Conservation (phyloP, 768 basidiomycete species). For the Tylopilus sp. region DNA sequence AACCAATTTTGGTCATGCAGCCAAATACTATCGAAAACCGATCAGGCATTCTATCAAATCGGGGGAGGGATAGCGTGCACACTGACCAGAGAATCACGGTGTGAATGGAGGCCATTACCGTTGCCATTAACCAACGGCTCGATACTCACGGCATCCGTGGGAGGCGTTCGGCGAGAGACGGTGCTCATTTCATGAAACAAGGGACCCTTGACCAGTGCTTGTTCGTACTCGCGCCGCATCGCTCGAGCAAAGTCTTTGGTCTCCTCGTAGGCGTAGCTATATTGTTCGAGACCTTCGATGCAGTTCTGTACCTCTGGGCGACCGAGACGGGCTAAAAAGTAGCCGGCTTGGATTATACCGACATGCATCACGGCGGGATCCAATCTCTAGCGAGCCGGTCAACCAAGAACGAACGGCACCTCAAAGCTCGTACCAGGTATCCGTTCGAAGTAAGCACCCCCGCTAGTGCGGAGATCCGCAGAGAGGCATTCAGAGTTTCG, state of each 20-base stretch:
- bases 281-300: conserved; percentile 83
- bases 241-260: conserved; percentile 73
- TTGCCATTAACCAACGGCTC: conserved; percentile 16
- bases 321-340: conserved; percentile 75
- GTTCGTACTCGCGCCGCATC: conserved; percentile 51
- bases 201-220: conserved; percentile 36
- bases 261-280: conserved; percentile 84
- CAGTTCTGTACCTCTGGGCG: conserved; percentile 82
- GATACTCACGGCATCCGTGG: conserved; percentile 11
- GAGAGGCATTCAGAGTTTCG: conserved; percentile 80
- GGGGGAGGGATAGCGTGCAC: neutral
- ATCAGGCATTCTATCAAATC: conserved; percentile 10
- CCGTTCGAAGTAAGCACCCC: conserved; percentile 84
- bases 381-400: conserved; percentile 46
- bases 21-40: conserved; percentile 20
- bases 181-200: conserved; percentile 41
- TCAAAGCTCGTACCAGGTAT: conserved; percentile 59
- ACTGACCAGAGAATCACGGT: conserved; percentile 22
- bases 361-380: conserved; percentile 91
- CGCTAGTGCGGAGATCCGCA: conserved; percentile 85
- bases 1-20: conserved; percentile 11
- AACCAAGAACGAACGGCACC: neutral
- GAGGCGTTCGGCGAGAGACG: conserved; percentile 25
- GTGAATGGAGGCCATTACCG: conserved; percentile 16
- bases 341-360: conserved; percentile 80